A percentile compares a stretch with the other conserved stretches of the same genome.
Conservation (phyloP, 192 early-diverging fungal species). For the Backusella liffmaniae region DNA sequence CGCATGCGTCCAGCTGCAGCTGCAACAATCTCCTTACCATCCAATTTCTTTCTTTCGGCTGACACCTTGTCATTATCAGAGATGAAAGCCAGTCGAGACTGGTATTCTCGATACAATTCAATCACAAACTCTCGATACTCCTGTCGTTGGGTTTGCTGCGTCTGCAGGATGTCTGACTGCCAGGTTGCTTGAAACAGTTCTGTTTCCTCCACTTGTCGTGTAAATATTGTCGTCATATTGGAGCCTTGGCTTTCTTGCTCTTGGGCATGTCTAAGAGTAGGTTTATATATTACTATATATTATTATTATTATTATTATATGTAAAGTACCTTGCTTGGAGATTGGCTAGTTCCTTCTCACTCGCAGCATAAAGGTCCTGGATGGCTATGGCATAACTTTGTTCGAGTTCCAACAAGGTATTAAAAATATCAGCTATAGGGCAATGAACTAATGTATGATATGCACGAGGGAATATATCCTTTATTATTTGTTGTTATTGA, state of each 20-base stretch:
- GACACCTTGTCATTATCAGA: not conserved
- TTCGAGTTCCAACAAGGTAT: conserved; percentile 54
- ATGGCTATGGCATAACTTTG: conserved; percentile 50
- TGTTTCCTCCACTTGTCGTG: conserved; percentile 46
- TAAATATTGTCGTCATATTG: conserved; percentile 30
- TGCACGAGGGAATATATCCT: conserved; percentile 60
- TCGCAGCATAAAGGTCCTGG: conserved; percentile 29
- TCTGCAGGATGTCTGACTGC: conserved; percentile 50
- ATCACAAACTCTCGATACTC: conserved; percentile 61
- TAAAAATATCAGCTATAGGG: conserved; percentile 52
- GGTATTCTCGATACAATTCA: conserved; percentile 50
- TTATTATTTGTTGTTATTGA: conserved; percentile 1
- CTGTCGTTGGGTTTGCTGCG: conserved; percentile 43
- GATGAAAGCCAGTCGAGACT: conserved; percentile 21
- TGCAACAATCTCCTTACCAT: conserved; percentile 55
- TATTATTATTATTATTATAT: not conserved
- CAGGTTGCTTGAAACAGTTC: conserved; percentile 52
- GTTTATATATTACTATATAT: not conserved
- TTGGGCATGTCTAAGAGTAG: conserved; percentile 14
- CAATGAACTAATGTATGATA: conserved; percentile 59
- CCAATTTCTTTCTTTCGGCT: conserved; percentile 29
- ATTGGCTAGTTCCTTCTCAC: not conserved
- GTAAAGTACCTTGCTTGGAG: not conserved
- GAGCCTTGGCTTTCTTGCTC: conserved; percentile 16
- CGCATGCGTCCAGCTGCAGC: conserved; percentile 30